Base-by-base conservation (phyloP, 73 alveolate species). In the Symbiodinium natans region DNA sequence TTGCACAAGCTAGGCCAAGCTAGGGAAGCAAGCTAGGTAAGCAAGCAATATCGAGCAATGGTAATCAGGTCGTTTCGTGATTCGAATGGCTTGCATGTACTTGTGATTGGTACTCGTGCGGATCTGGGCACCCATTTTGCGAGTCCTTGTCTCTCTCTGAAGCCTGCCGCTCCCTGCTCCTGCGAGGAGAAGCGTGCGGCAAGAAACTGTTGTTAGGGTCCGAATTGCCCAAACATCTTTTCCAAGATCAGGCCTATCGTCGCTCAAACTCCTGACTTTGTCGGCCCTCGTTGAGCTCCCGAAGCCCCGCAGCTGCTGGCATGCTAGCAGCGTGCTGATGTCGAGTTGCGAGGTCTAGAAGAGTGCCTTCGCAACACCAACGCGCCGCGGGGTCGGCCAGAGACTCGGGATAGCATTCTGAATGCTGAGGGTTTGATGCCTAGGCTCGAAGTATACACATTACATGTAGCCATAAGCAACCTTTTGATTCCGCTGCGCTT, bases 381-480 rank as follows among this genome's bases (percentile, higher is more conserved):
- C 74, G 74, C 74, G 74, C 74, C 74, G 74, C 74, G 74, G 74
- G 74, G 74, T 56, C 74, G 74, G 74, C 74, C 33, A 21, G 74
- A 56, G 74, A 9, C 74, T 56, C 74, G 74, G 74, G 31, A 56
- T 19, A 46, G 59, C 59, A 56, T 21, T 56, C 74, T 21, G 25
- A 56, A 9, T 56, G 74, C 74, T 46, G 59, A 46, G 21, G 31
- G 74, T 56, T 56, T 43, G 56, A 43, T 43, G 56, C 56, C 56
- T 43, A 43, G 56, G 56, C 56, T 43, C 56, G 56, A 43, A 43
- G 56, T 6, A 43, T 43, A 43, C 56, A 43, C 56, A 43, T 43
- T n/a, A n/a, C n/a, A 43, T 43, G 56, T 43, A 43, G 56, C 56
- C 56, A 43, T n/a, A n/a, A n/a, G n/a, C 56, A 43, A 8, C 56